Evolutionary conservation across 257 asterid genomes (phyloP), one percentile per base, ranked within the genome.

Genomic region (Nicotiana otophora): DNA sequence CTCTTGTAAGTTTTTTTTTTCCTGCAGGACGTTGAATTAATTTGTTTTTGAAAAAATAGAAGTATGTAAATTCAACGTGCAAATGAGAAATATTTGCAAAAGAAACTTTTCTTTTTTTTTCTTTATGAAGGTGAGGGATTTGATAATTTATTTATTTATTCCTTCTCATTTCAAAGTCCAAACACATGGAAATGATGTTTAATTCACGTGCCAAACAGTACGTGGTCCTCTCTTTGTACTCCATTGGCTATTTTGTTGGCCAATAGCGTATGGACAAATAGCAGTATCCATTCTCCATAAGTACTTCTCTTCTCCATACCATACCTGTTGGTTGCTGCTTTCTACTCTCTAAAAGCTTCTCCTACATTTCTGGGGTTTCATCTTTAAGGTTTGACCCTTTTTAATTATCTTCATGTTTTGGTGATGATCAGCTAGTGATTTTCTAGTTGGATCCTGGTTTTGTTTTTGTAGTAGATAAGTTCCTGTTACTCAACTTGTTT

Each of bases 381-480:
- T 53, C 53, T 63, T 20, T 77, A 64, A 86, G 85, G 85, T 83
- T 78, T 77, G 85, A 34, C 63, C 77, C 30, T 64, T 81, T 8
- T 14, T 30, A 76, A 48, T 64, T 66, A 20, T n/a, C 46, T 75
- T 75, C 63, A 7, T 66, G 57, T 46, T 36, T 39, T 10, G 36
- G 5, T 30, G 26, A 51, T 70, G 5, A 48, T 74, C 19, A 69
- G 19, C 33, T 5, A 3, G 10, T 75, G 63, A 51, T 75, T 75
- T 72, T 72, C 17, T 36, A 12, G 61, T 72, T 7, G 61, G 6
- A 72, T 72, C 61, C 3, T 72, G 23, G 14, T 46, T 7, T 14
- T 72, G 14, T 46, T 42, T 42, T 42, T 46, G 15, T 46, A 14
- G 79, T 23, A 3, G 20, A 6, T 20, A 8, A 7, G 11, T 12